Conservation (phyloP, 192 early-diverging fungal genomes). For the Coemansia sp. region DNA sequence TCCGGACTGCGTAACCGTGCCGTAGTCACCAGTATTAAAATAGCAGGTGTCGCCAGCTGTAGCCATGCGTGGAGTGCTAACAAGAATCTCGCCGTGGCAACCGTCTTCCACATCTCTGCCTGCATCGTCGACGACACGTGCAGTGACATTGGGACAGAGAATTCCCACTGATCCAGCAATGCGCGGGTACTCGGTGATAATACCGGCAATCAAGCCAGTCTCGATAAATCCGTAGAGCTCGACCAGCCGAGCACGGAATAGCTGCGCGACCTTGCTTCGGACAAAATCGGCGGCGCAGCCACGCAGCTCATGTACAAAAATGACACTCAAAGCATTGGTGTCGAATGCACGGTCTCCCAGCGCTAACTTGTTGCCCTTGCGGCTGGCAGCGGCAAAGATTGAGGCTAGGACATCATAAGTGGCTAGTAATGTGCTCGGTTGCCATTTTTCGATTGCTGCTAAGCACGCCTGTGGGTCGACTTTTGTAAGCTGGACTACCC, state of each 20-base stretch:
- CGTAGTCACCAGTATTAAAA: conserved; percentile 45
- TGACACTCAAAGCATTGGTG: conserved; percentile 16
- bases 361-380: conserved; percentile 6
- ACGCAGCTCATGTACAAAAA: conserved; percentile 37
- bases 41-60: not conserved
- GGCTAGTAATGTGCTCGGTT: conserved; percentile 26
- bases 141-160: conserved; percentile 33
- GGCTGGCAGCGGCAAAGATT: conserved; percentile 15
- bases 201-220: conserved; percentile 39
- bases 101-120: conserved; percentile 35
- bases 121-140: conserved; percentile 29
- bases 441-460: conserved; percentile 25
- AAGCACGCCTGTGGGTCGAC: conserved; percentile 24
- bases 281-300: conserved; percentile 10
- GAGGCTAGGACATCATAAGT: conserved; percentile 18
- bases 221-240: conserved; percentile 50
- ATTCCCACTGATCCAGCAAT: conserved; percentile 39
- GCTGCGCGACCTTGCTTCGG: conserved; percentile 13
- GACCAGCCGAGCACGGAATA: conserved; percentile 37
- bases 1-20: conserved; percentile 29
- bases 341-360: conserved; percentile 19
- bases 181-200: conserved; percentile 48
- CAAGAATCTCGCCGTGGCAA: conserved; percentile 43
- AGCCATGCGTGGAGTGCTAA: conserved; percentile 36
- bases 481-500: conserved; percentile 37